A percentile compares a stretch with the other conserved stretches of the same genome.
Conservation (phyloP, 257 asterid species). For the Solanum neorickii region DNA sequence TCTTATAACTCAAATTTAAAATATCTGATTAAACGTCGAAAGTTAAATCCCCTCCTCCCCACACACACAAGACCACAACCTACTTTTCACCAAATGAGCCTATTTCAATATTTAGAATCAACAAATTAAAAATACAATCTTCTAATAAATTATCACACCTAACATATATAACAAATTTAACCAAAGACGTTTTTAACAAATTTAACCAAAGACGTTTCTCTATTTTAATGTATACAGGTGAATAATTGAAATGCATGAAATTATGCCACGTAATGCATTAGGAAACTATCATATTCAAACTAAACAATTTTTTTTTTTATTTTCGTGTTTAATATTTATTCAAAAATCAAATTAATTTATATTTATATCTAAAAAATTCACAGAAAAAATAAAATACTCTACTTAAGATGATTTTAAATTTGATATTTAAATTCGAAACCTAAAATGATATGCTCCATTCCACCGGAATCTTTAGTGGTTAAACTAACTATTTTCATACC, state of each 20-base stretch:
- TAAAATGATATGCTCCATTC: neutral
- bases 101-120: neutral
- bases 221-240: neutral
- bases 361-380: neutral
- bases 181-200: neutral
- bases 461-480: neutral
- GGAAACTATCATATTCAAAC: neutral
- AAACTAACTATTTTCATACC: neutral
- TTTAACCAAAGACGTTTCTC: neutral
- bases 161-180: neutral
- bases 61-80: neutral
- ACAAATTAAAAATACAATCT: no score
- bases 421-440: neutral
- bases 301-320: neutral
- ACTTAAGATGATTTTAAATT: neutral
- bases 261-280: neutral
- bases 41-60: neutral
- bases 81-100: neutral
- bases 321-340: neutral
- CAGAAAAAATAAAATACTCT: rapidly evolving
- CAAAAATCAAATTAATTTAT: neutral
- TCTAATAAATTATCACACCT: neutral
- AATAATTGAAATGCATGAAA: neutral
- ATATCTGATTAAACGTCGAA: neutral
- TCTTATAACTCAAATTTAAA: neutral